Evolutionary conservation across 169 alveolate species (phyloP).

Genomic region (Eimeria mitis): DNA sequence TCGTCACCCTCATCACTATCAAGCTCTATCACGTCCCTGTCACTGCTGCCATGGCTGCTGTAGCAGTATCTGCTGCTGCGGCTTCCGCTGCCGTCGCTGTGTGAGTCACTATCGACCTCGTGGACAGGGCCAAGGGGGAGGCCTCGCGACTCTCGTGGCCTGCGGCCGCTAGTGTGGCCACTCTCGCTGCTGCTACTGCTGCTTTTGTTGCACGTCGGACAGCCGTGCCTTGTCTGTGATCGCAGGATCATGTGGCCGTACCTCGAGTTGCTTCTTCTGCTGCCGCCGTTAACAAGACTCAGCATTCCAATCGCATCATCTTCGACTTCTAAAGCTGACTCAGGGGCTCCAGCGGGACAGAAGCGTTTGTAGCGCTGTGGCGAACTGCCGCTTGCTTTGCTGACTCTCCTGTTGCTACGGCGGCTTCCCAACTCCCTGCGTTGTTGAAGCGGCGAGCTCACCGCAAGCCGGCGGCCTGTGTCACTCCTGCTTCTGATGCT

Average conservation of each 20-base stretch:
- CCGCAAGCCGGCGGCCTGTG: not conserved
- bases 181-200: not conserved
- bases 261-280: not conserved
- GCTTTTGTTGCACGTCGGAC: not conserved
- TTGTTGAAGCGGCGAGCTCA: not conserved
- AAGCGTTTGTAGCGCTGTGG: not conserved
- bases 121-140: not conserved
- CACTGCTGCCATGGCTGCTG: not conserved
- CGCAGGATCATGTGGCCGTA: not conserved
- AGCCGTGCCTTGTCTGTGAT: not conserved
- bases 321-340: not conserved
- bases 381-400: not conserved
- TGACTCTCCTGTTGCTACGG: not conserved
- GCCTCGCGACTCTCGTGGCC: not conserved
- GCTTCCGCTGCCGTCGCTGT: not conserved
- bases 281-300: not conserved
- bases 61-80: slow-evolving; percentile 2
- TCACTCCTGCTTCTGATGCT: not conserved
- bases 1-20: slow-evolving; percentile 40
- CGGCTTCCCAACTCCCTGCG: not conserved
- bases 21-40: slow-evolving; percentile 26
- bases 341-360: not conserved
- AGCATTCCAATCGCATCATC: not conserved
- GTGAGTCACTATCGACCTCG: not conserved
- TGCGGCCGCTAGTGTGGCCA: not conserved